These are phyloP conservation scores for Pseudomonodictys pantanalensis DNA, from an alignment of 495 filamentous ascomycete species.

Conservation along the genomic window DNA sequence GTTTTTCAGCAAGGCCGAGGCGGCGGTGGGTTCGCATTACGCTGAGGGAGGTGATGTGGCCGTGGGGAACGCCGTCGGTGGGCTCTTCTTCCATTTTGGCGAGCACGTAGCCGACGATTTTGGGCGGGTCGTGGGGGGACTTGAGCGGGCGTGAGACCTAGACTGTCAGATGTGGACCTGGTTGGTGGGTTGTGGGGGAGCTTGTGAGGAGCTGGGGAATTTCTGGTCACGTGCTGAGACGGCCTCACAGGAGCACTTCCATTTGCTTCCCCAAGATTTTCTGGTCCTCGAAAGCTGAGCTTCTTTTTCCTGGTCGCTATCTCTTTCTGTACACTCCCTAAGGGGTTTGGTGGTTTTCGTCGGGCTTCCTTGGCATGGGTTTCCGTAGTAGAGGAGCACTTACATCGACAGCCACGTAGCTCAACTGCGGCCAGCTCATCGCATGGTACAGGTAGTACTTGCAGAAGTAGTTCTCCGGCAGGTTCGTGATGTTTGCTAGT, in stretches of 20 bases:
- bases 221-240: too few species aligned
- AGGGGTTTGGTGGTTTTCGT: too few species aligned
- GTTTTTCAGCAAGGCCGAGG: constrained; percentile 88
- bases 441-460: constrained; percentile 99
- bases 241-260: too few species aligned
- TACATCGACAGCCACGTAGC: constrained; percentile 88
- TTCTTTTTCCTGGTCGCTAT: too few species aligned
- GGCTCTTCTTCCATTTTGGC: constrained; percentile 99
- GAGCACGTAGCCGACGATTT: constrained; percentile 98
- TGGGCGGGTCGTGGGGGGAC: constrained; percentile 82
- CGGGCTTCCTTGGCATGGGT: too few species aligned
- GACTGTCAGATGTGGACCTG: neutral
- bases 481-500: constrained; percentile 96
- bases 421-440: constrained; percentile 93
- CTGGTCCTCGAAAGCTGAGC: too few species aligned
- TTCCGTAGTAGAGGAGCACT: constrained; percentile 13
- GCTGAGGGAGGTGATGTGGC: constrained; percentile 91
- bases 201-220: too few species aligned
- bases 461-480: constrained; percentile 99
- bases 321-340: too few species aligned
- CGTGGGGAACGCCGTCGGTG: constrained; percentile 82
- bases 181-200: too few species aligned
- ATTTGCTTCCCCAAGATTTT: too few species aligned
- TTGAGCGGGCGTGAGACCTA: constrained; percentile 67
- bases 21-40: constrained; percentile 95